Conservation (phyloP, 345 rosid genomes). For the Pugionium cornutum region DNA sequence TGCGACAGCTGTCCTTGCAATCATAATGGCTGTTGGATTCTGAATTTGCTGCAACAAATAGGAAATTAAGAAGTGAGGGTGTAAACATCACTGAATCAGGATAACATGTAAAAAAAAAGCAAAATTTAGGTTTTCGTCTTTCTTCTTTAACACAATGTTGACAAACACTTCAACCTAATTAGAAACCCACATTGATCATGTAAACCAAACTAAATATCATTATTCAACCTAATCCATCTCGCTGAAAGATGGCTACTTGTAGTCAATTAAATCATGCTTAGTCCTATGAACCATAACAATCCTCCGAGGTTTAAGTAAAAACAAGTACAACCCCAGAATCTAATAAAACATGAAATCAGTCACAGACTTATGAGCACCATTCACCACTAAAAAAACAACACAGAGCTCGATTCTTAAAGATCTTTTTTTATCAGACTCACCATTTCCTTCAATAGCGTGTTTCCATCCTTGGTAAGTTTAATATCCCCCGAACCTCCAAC, state of each 20-base stretch:
- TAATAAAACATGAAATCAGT: background rate
- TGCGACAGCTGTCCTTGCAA: conserved; percentile 98
- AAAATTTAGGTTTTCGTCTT: background rate
- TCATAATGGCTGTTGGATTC: conserved; percentile 97
- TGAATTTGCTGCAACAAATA: conserved; percentile 84
- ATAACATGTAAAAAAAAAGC: background rate
- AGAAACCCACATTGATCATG: conserved; percentile 10
- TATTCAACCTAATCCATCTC: background rate
- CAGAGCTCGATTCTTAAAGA: conserved; percentile 18
- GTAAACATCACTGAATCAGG: conserved; percentile 26
- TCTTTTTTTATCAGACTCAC: conserved; percentile 39
- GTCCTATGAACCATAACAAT: background rate
- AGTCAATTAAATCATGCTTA: conserved; percentile 14
- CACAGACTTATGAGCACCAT: background rate
- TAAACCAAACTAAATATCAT: conserved; percentile 5
- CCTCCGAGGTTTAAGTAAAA: background rate
- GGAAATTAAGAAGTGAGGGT: conserved; percentile 49
- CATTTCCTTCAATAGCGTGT: conserved; percentile 97
- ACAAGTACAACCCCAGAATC: conserved; percentile 7
- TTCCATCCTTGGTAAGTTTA: conserved; percentile 97
- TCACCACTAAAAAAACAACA: conserved; percentile 10
- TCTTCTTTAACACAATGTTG: conserved; percentile 2
- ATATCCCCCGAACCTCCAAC: conserved; percentile 99
- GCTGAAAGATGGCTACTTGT: background rate
- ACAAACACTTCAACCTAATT: background rate